Conservation (phyloP, 768 basidiomycete genomes). For the Lentinula aciculospora region DNA sequence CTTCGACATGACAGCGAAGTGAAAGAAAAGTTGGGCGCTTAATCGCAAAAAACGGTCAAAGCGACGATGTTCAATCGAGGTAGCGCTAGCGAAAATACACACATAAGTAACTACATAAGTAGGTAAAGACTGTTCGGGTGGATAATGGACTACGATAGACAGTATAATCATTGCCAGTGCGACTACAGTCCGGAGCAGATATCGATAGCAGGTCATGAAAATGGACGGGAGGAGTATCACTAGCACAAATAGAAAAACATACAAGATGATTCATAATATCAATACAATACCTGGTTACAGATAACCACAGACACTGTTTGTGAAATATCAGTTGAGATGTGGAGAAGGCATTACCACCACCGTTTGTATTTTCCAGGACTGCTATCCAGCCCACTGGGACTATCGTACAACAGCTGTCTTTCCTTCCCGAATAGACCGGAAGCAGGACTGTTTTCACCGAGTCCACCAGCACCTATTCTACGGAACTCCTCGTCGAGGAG, state of each 20-base stretch:
- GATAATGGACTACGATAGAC: not conserved
- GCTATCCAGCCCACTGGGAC: constrained; percentile 47
- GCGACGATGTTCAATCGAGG: not conserved
- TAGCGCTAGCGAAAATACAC: not conserved
- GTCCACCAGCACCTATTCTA: constrained; percentile 30
- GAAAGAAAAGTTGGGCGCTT: not conserved
- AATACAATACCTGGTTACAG: constrained; percentile 3
- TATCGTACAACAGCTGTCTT: constrained; percentile 58
- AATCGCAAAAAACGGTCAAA: not conserved
- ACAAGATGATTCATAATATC: constrained; percentile 2
- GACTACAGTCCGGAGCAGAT: not conserved
- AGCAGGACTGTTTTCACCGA: constrained; percentile 45
- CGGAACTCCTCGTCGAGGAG: constrained; percentile 71
- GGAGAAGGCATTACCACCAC: constrained; percentile 36
- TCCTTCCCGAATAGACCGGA: constrained; percentile 58
- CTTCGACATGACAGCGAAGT: constrained; percentile 10
- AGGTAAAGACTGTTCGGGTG: not conserved
- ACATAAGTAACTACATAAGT: not conserved
- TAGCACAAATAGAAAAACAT: not conserved
- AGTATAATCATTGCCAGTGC: not conserved
- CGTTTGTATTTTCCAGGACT: constrained; percentile 50
- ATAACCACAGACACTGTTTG: not conserved
- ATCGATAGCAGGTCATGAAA: not conserved
- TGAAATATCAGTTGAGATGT: not conserved
- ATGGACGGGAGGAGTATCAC: not conserved